phyloP scores from a whole-genome alignment of 1,284 basidiomycete genomes.

The Acaromyces ingoldii region DNA sequence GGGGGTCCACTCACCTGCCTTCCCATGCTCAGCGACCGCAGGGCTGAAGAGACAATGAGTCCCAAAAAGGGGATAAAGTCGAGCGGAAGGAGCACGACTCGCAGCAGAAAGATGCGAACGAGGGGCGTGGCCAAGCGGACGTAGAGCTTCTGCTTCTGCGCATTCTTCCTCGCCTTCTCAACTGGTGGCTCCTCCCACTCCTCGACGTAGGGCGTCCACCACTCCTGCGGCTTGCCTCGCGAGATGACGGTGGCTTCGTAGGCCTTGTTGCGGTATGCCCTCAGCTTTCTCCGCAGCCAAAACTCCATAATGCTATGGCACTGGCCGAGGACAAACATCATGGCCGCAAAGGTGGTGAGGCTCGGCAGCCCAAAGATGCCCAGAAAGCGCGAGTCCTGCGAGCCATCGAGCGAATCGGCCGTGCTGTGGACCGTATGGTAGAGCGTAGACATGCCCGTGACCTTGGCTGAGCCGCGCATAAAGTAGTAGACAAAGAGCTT shows the following conservation, averaged over 20 bases:
- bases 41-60: slow-evolving; percentile 22
- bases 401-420: slow-evolving; percentile 17
- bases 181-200: slow-evolving; percentile 44
- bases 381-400: slow-evolving; percentile 19
- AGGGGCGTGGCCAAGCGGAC: slow-evolving; percentile 29
- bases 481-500: slow-evolving; percentile 37
- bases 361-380: slow-evolving; percentile 27
- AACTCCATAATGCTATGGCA: slow-evolving; percentile 44
- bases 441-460: slow-evolving; percentile 22
- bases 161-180: slow-evolving; percentile 30
- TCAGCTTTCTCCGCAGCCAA: slow-evolving; percentile 33
- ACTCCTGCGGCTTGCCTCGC: slow-evolving; percentile 41
- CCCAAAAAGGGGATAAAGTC: slow-evolving; percentile 46
- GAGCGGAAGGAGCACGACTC: slow-evolving; percentile 35
- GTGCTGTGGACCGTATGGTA: slow-evolving; percentile 19
- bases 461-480: slow-evolving; percentile 31
- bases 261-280: slow-evolving; percentile 31
- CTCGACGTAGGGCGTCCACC: slow-evolving; percentile 48
- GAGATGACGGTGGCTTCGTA: slow-evolving; percentile 32
- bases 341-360: slow-evolving; percentile 38
- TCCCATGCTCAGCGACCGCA: slow-evolving; percentile 32
- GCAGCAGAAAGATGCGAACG: slow-evolving; percentile 26
- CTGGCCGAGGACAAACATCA: slow-evolving; percentile 45
- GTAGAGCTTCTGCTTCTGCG: slow-evolving; percentile 37
- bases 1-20: no score